phyloP scores from a whole-genome alignment of 176 grass and related monocot genomes.

The Oryza glumipatula region DNA sequence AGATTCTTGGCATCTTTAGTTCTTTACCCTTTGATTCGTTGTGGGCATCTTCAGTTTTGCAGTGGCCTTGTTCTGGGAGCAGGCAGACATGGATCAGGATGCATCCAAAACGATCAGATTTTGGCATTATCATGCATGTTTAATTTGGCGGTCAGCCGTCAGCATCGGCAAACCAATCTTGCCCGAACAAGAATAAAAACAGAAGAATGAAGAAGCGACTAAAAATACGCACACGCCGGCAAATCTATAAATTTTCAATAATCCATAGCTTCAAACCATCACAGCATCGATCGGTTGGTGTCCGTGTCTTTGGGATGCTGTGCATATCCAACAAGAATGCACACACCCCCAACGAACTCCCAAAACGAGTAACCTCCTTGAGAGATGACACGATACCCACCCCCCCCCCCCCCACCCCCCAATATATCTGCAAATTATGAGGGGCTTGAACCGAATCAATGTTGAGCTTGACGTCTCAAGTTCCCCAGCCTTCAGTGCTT shows the following conservation, averaged over 20 bases:
- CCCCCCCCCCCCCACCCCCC: background rate
- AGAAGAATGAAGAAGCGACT: background rate
- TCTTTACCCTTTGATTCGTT: background rate
- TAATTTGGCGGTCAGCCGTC: background rate
- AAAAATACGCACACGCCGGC: background rate
- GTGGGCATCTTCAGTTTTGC: background rate
- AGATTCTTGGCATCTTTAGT: background rate
- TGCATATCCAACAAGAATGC: background rate
- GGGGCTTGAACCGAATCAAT: slow-evolving; percentile 1
- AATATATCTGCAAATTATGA: background rate
- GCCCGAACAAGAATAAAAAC: background rate
- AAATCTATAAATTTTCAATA: background rate
- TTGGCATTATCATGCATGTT: background rate
- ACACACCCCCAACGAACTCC: too few relatives aligned
- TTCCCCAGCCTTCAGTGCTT: background rate
- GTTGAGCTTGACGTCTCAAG: background rate
- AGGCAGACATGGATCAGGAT: background rate
- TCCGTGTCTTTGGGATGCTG: background rate
- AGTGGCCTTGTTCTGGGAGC: background rate
- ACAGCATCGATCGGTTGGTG: background rate
- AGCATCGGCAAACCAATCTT: background rate
- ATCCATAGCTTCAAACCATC: background rate
- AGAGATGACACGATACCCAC: background rate
- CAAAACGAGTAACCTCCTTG: background rate
- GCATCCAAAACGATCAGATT: background rate